These are phyloP conservation scores for Drechslerella dactyloides DNA, from an alignment of 2,329 filamentous ascomycete species.

Conservation along the genomic window DNA sequence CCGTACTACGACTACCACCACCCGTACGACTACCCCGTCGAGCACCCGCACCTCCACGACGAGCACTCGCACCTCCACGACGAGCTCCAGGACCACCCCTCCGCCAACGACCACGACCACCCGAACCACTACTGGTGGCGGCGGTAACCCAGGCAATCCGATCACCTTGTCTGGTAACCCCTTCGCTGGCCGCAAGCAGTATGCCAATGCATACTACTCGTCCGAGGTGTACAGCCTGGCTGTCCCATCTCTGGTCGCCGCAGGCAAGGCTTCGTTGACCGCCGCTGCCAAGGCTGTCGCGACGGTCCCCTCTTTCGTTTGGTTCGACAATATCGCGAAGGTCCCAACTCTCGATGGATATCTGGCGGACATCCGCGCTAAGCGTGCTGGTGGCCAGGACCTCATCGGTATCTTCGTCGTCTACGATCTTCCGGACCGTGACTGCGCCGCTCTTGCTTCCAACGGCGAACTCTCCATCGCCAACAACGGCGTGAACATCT, in stretches of 20 bases:
- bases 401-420: slow-evolving; percentile 62
- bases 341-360: slow-evolving; percentile 61
- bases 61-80: slow-evolving; percentile 17
- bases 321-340: slow-evolving; percentile 64
- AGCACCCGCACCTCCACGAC: slow-evolving; percentile 14
- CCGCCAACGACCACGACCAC: slow-evolving; percentile 22
- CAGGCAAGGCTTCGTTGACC: slow-evolving; percentile 56
- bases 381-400: slow-evolving; percentile 50
- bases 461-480: slow-evolving; percentile 66
- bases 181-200: slow-evolving; percentile 62
- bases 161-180: slow-evolving; percentile 60
- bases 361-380: slow-evolving; percentile 59
- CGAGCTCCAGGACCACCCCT: slow-evolving; percentile 4
- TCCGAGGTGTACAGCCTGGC: slow-evolving; percentile 65
- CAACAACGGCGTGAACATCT: slow-evolving; percentile 63
- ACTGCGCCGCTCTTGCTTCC: slow-evolving; percentile 66
- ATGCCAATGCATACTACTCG: slow-evolving; percentile 66
- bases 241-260: slow-evolving; percentile 67
- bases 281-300: slow-evolving; percentile 61
- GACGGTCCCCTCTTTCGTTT: slow-evolving; percentile 64
- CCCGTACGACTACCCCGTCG: slow-evolving; percentile 7
- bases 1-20: slow-evolving; percentile 12
- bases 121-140: slow-evolving; percentile 18
- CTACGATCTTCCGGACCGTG: slow-evolving; percentile 67
- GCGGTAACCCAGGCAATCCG: slow-evolving; percentile 19